Evolutionary conservation across 257 asterid species (phyloP).

Genomic region (Ballota nigra): DNA sequence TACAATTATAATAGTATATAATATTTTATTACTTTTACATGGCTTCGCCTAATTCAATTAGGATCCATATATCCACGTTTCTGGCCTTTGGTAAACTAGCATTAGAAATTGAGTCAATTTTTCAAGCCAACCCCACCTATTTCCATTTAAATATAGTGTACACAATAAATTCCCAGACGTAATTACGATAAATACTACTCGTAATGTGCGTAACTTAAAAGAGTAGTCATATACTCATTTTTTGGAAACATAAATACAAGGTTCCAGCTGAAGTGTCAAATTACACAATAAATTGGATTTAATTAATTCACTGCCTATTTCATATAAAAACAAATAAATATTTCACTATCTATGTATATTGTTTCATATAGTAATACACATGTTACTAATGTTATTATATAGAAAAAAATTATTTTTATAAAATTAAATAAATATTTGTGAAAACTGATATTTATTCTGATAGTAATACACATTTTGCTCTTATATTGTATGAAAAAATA

Average conservation of each 20-base stretch:
- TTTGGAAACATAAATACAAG: background rate
- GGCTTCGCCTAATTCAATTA: background rate
- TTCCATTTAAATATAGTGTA: background rate
- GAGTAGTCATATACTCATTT: background rate
- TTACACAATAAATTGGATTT: background rate
- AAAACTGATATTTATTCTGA: too few relatives aligned
- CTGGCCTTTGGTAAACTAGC: slow-evolving; percentile 37
- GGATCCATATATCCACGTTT: slow-evolving; percentile 28
- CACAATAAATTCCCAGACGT: background rate
- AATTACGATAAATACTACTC: background rate
- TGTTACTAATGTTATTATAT: too few relatives aligned
- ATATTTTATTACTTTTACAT: background rate
- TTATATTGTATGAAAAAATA: too few relatives aligned
- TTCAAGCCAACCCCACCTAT: slow-evolving; percentile 62
- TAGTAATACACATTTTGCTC: too few relatives aligned
- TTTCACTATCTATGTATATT: too few relatives aligned
- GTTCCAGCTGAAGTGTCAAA: background rate
- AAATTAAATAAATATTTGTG: too few relatives aligned
- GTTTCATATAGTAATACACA: too few relatives aligned
- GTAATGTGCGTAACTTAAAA: background rate
- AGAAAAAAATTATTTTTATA: too few relatives aligned
- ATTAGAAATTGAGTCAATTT: slow-evolving; percentile 16
- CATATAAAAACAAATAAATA: too few relatives aligned
- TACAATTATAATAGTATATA: background rate
- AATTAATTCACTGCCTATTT: background rate